phyloP scores from a whole-genome alignment of 768 basidiomycete species.

The Obba rivulosa region DNA sequence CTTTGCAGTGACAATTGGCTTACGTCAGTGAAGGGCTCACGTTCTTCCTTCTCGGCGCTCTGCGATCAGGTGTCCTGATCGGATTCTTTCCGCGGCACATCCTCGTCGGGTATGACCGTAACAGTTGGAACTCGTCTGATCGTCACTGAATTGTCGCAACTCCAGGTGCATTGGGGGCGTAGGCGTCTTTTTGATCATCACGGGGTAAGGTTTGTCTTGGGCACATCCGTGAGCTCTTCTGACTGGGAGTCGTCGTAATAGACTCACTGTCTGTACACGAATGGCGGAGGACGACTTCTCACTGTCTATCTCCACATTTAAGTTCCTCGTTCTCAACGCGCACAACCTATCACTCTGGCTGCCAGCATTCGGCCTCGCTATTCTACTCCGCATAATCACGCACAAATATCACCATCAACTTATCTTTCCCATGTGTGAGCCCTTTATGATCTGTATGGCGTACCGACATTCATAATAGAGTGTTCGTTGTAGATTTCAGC shows the following conservation, averaged over 20 bases:
- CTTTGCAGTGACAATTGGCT: slow-evolving; percentile 1
- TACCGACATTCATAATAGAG: not conserved
- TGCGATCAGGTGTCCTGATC: slow-evolving; percentile 78
- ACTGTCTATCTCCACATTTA: slow-evolving; percentile 59
- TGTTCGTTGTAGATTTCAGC: slow-evolving; percentile 62
- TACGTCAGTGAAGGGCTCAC: slow-evolving; percentile 47
- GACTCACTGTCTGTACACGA: slow-evolving; percentile 80
- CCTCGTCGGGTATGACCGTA: slow-evolving; percentile 71
- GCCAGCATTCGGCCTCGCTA: slow-evolving; percentile 70
- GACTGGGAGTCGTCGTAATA: slow-evolving; percentile 18
- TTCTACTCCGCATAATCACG: slow-evolving; percentile 76
- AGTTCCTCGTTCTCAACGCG: slow-evolving; percentile 57
- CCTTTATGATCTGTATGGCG: slow-evolving; percentile 9
- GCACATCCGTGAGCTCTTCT: not conserved
- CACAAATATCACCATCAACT: slow-evolving; percentile 79
- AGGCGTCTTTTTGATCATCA: slow-evolving; percentile 86
- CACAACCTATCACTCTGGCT: slow-evolving; percentile 75
- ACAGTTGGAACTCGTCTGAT: not conserved
- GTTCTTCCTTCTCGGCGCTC: slow-evolving; percentile 82
- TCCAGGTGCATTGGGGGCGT: slow-evolving; percentile 91
- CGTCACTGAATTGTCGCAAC: not conserved
- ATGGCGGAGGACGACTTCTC: slow-evolving; percentile 75
- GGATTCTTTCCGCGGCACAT: slow-evolving; percentile 98
- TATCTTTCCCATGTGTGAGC: slow-evolving; percentile 83
- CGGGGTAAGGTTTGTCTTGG: slow-evolving; percentile 52